Evolutionary conservation across 768 basidiomycete genomes (phyloP), one percentile per base, ranked within the genome.

Genomic region (Amanita inopinata): DNA sequence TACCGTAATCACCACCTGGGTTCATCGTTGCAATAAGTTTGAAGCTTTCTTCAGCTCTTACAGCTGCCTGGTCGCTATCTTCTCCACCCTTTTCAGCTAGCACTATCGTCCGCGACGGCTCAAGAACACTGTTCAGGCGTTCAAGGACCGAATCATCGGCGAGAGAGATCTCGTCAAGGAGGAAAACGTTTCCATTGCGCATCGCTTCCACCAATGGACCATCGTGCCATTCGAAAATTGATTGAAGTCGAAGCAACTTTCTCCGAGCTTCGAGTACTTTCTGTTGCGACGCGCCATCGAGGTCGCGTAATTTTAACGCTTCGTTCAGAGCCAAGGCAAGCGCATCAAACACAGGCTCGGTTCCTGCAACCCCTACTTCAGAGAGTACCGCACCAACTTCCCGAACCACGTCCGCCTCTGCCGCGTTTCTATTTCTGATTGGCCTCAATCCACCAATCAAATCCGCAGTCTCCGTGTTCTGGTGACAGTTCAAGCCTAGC

Each of bases 81-180:
- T 72, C 74, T 8, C 89, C 90, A 1, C 92, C 91, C 34, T 81
- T 83, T 60, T 99, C 96, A 0, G 96, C 96, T 9, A 99, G 73
- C 4, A 96, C 85, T 22, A 98, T 77, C 0, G 78, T 83, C 23
- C 96, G 74, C 0, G 73, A 79, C 5, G 92, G 83, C 57, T 99
- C 96, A n/a, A 99, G 71, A 9, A 96, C 94, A 47, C 92, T 94
- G 58, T 99, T 99, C 38, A 99, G 70, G 31, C 96, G 80, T 58
- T 99, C 96, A 2, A 99, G 76, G 7, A 99, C 94, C 0, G 94
- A 97, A 56, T 99, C 96, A 56, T 99, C 96, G 1, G 93, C 96
- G 9, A 99, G 68, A 1, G 96, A 98, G 11, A 98, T 92, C 56
- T 99, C 96, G 55, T 99, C 96, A 20, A 99, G 73, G 5, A 99